Evolutionary conservation across 306 rosid genomes (phyloP).

Genomic region (Vigna mungo): DNA sequence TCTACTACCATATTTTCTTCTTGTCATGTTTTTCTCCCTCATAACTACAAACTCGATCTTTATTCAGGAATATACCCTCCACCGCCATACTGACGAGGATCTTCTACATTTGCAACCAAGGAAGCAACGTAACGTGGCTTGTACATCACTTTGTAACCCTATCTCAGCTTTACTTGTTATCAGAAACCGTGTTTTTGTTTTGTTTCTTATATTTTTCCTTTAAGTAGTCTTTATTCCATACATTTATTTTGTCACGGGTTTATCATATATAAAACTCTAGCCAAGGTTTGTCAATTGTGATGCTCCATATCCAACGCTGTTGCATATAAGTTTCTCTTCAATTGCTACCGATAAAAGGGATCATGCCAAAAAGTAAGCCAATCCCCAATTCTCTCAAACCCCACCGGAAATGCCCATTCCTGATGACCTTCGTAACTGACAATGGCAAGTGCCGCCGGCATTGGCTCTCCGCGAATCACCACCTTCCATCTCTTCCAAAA

Average conservation of each 20-base stretch:
- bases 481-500: too few relatives aligned
- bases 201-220: constrained; percentile 30
- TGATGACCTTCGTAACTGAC: too few relatives aligned
- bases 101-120: constrained; percentile 20
- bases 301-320: not conserved
- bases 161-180: not conserved
- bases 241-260: not conserved
- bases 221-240: not conserved
- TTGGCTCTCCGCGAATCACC: too few relatives aligned
- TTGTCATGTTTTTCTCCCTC: constrained; percentile 3
- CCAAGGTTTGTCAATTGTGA: not conserved
- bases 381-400: too few relatives aligned
- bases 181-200: not conserved
- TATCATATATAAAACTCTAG: not conserved
- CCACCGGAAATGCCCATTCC: too few relatives aligned
- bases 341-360: constrained; percentile 14
- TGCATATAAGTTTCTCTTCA: not conserved
- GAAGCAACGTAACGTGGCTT: not conserved
- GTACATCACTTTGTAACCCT: constrained; percentile 21
- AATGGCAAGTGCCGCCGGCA: too few relatives aligned
- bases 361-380: not conserved
- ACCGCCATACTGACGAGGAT: constrained; percentile 61
- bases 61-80: constrained; percentile 75
- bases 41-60: constrained; percentile 39
- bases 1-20: too few relatives aligned